phyloP scores from a whole-genome alignment of 2,329 filamentous ascomycete genomes.

The Aureobasidium mangrovei region DNA sequence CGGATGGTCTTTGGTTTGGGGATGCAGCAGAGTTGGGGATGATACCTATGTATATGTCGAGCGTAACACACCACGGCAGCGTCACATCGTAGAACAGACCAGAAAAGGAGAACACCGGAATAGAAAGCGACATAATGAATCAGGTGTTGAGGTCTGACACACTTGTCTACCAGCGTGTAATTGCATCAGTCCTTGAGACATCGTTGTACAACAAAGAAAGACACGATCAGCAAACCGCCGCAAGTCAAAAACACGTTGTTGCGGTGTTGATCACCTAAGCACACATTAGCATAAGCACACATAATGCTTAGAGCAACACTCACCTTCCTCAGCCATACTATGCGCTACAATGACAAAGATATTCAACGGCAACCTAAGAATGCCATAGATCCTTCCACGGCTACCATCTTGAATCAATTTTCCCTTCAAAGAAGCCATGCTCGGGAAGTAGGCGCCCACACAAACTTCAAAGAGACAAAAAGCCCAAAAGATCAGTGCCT shows the following conservation, averaged over 20 bases:
- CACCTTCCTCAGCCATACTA: conserved; percentile 33
- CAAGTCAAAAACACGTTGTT: conserved; percentile 16
- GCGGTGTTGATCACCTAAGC: conserved; percentile 15
- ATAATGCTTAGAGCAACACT: background rate
- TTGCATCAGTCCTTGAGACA: background rate
- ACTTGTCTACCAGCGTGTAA: background rate
- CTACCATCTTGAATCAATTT: conserved; percentile 46
- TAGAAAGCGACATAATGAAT: too few species aligned
- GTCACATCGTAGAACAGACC: too few species aligned
- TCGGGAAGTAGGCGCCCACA: conserved; percentile 51
- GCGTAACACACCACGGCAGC: too few species aligned
- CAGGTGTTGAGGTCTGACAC: too few species aligned
- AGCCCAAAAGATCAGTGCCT: conserved; percentile 43
- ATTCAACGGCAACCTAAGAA: conserved; percentile 52
- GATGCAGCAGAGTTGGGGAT: too few species aligned
- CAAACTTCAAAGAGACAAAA: conserved; percentile 51
- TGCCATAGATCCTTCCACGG: conserved; percentile 47
- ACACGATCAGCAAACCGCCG: conserved; percentile 14
- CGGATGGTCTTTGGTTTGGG: too few species aligned
- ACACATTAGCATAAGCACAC: background rate
- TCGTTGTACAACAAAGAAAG: conserved; percentile 14
- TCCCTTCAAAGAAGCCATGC: conserved; percentile 48
- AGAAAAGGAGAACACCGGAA: too few species aligned
- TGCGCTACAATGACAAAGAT: conserved; percentile 46
- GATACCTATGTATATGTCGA: too few species aligned